Percentiles rank a stretch among this genome's conserved stretches.
Conservation (phyloP, 306 rosid species). For the Acmispon strigosus region DNA sequence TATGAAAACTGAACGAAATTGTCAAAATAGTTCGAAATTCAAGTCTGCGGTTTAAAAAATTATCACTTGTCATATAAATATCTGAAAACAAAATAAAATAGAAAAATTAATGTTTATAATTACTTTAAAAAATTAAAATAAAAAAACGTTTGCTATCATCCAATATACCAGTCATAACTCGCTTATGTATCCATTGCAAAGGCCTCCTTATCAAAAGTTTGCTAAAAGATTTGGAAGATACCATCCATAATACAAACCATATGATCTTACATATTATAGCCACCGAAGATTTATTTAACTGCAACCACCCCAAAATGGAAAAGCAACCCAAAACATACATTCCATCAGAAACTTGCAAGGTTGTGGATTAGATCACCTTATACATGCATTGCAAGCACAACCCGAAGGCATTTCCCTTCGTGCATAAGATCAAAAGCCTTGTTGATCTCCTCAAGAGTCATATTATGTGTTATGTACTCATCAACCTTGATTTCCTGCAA, state of each 20-base stretch:
- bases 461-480: conserved; percentile 76
- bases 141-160: background rate
- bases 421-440: conserved; percentile 84
- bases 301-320: conserved; percentile 4
- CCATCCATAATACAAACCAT: conserved; percentile 9
- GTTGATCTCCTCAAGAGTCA: conserved; percentile 74
- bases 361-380: conserved; percentile 10
- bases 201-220: background rate
- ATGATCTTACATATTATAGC: conserved; percentile 6
- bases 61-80: no score
- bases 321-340: background rate
- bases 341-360: conserved; percentile 2
- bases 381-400: conserved; percentile 58
- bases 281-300: conserved; percentile 12
- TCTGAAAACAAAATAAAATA: background rate
- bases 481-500: conserved; percentile 92
- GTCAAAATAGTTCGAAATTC: no score
- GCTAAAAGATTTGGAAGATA: background rate
- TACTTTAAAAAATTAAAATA: background rate
- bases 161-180: background rate
- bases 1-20: no score
- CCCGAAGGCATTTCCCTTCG: conserved; percentile 79
- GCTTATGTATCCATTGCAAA: background rate
- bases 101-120: background rate
- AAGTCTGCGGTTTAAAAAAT: no score